Evolutionary conservation across 805 yeast species (phyloP).

Genomic region (Isabelozyma pseudorhagii): DNA sequence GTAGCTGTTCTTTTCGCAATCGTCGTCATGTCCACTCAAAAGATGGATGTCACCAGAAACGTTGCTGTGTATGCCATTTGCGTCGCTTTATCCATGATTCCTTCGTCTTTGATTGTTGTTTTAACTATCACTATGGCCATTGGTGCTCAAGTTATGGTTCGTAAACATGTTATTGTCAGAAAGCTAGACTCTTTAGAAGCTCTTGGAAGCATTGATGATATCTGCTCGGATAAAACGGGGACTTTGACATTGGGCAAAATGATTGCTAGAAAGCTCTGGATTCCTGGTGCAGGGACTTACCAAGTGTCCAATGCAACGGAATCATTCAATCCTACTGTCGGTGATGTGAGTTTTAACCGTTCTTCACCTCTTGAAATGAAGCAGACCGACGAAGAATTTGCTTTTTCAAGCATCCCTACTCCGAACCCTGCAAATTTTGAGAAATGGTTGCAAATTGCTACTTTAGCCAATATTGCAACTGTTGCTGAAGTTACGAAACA

Average conservation of each 20-base stretch:
- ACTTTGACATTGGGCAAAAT: slow-evolving; percentile 78
- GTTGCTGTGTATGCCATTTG: slow-evolving; percentile 89
- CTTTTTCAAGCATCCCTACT: slow-evolving; percentile 15
- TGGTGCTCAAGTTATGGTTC: slow-evolving; percentile 72
- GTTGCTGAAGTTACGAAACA: slow-evolving; percentile 45
- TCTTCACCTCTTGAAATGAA: slow-evolving; percentile 34
- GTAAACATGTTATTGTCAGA: slow-evolving; percentile 67
- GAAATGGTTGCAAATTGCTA: slow-evolving; percentile 61
- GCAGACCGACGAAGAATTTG: slow-evolving; percentile 36
- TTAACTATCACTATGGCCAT: slow-evolving; percentile 85
- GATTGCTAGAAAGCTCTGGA: slow-evolving; percentile 69
- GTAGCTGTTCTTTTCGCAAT: slow-evolving; percentile 85
- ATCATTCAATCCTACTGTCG: slow-evolving; percentile 63
- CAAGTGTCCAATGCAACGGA: slow-evolving; percentile 53
- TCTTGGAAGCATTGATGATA: slow-evolving; percentile 73
- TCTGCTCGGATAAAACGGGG: slow-evolving; percentile 83
- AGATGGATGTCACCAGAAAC: slow-evolving; percentile 67
- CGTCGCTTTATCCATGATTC: slow-evolving; percentile 79
- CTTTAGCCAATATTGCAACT: slow-evolving; percentile 77
- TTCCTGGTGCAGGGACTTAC: slow-evolving; percentile 60
- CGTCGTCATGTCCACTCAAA: slow-evolving; percentile 82
- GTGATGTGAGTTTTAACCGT: slow-evolving; percentile 37
- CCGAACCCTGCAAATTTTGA: slow-evolving; percentile 25
- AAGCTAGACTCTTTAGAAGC: slow-evolving; percentile 77
- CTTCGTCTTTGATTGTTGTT: slow-evolving; percentile 76